These are phyloP conservation scores for Acer yangbiense DNA, from an alignment of 345 rosid species.

Conservation along the genomic window DNA sequence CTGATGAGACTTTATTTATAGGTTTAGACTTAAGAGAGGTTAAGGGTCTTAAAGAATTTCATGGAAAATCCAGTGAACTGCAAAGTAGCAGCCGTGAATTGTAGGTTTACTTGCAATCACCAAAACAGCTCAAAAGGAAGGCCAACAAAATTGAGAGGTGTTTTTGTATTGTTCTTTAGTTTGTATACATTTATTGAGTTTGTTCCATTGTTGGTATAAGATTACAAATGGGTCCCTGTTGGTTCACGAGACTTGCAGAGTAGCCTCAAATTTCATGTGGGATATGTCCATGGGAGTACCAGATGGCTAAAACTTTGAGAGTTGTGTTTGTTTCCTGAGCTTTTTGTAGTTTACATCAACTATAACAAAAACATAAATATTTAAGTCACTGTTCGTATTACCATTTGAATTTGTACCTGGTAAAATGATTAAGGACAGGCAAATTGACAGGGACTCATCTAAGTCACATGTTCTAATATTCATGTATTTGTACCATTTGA, in stretches of 20 bases:
- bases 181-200: too few relatives aligned
- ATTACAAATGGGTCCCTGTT: slow-evolving; percentile 26
- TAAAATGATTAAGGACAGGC: too few relatives aligned
- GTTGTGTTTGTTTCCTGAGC: slow-evolving; percentile 12
- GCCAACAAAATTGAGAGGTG: too few relatives aligned
- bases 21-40: slow-evolving; percentile 2
- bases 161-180: slow-evolving; percentile 1
- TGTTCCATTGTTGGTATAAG: slow-evolving; percentile 1
- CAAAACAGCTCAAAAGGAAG: slow-evolving; percentile 35
- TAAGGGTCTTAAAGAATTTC: slow-evolving; percentile 31
- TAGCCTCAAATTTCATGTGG: slow-evolving; percentile 28
- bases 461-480: too few relatives aligned
- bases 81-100: slow-evolving; percentile 36
- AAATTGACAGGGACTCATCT: too few relatives aligned
- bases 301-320: not conserved
- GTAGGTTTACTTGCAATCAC: slow-evolving; percentile 3
- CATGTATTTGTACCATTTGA: too few relatives aligned
- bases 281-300: not conserved
- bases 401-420: too few relatives aligned
- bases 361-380: too few relatives aligned
- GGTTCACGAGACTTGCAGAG: slow-evolving; percentile 42
- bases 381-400: too few relatives aligned
- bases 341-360: not conserved
- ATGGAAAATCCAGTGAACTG: slow-evolving; percentile 49
- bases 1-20: slow-evolving; percentile 1